phyloP scores from a whole-genome alignment of 306 rosid genomes.

The Medicago lupulina region DNA sequence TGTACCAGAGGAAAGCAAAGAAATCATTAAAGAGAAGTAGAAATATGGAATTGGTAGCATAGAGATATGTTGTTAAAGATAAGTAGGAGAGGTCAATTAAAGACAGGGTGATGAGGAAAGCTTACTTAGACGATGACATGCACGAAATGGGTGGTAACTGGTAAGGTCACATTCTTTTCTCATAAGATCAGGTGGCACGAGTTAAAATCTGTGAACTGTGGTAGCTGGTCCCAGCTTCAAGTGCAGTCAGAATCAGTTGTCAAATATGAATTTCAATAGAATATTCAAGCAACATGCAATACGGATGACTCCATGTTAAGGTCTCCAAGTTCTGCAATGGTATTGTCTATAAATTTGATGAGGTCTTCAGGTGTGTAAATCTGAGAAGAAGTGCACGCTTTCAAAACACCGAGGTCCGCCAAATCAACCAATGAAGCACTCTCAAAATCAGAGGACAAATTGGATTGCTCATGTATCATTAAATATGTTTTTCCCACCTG shows the following conservation, averaged over 20 bases:
- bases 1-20: constrained; percentile 28
- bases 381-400: constrained; percentile 50
- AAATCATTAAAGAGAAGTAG: constrained; percentile 17
- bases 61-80: background rate
- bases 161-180: constrained; percentile 7
- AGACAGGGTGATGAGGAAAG: background rate
- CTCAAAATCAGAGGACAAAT: constrained; percentile 39
- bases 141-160: background rate
- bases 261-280: constrained; percentile 21
- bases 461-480: constrained; percentile 49
- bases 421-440: constrained; percentile 47
- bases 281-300: constrained; percentile 4
- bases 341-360: constrained; percentile 52
- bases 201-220: constrained; percentile 16
- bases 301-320: constrained; percentile 20
- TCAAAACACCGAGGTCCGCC: constrained; percentile 42
- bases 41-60: background rate
- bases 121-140: constrained; percentile 3
- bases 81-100: constrained; percentile 2
- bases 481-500: constrained; percentile 58
- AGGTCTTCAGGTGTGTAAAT: constrained; percentile 68
- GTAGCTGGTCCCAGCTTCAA: constrained; percentile 32
- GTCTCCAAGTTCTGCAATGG: constrained; percentile 42
- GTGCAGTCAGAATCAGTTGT: constrained; percentile 19
- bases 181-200: background rate